Evolutionary conservation across 306 rosid genomes (phyloP).

Genomic region (Vicia faba): DNA sequence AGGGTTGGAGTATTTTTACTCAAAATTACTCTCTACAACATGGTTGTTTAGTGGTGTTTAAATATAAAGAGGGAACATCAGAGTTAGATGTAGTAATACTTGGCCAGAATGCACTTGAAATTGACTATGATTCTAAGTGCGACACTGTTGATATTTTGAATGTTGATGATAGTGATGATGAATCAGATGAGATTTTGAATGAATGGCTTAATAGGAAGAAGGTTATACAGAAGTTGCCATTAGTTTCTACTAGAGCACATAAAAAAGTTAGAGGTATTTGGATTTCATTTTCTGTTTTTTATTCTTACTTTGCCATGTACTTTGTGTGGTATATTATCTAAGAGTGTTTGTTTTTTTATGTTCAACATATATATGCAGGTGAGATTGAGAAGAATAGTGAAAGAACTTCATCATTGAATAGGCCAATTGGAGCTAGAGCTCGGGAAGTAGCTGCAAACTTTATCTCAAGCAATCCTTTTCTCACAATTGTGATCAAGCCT

Average conservation of each 20-base stretch:
- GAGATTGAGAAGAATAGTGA: background rate
- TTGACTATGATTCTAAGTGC: background rate
- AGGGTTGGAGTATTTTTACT: constrained; percentile 11
- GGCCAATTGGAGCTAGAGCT: background rate
- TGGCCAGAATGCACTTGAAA: background rate
- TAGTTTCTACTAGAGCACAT: background rate
- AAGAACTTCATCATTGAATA: constrained; percentile 1
- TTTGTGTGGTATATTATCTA: too few species aligned
- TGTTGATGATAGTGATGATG: background rate
- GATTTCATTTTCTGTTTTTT: background rate
- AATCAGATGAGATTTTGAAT: constrained; percentile 2
- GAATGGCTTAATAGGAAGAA: constrained; percentile 34
- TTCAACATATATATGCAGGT: background rate
- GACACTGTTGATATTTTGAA: background rate
- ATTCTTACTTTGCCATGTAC: too few species aligned
- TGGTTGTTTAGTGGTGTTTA: background rate
- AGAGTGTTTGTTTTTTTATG: too few species aligned
- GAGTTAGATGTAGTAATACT: background rate
- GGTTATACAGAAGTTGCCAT: background rate
- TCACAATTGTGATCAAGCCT: constrained; percentile 5
- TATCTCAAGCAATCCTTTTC: background rate
- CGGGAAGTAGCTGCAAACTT: background rate
- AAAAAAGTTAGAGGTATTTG: background rate
- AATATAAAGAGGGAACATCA: background rate
- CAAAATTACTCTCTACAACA: background rate